Conservation (phyloP, 164 flowering plant species). For the Santalum album region DNA sequence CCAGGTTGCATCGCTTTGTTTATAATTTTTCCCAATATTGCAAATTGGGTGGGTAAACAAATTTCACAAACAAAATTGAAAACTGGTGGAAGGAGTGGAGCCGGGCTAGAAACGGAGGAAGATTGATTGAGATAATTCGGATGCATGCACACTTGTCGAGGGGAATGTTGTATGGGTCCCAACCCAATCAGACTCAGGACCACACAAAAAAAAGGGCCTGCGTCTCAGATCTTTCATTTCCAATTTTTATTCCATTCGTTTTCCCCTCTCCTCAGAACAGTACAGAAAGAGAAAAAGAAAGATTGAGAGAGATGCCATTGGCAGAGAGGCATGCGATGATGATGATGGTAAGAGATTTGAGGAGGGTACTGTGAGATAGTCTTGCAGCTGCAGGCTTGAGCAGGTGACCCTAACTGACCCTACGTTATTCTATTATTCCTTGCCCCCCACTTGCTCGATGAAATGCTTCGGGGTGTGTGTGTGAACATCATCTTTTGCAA, state of each 20-base stretch:
- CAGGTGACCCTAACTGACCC: background rate
- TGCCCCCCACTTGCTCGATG: background rate
- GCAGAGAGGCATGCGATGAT: no score
- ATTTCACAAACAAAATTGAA: no score
- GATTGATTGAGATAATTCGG: no score
- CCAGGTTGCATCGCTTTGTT: no score
- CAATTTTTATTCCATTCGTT: no score
- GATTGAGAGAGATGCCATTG: background rate
- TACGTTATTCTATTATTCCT: background rate
- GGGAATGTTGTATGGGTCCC: constrained; percentile 82
- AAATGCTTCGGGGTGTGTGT: background rate
- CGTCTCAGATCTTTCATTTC: constrained; percentile 31
- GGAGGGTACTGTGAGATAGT: background rate
- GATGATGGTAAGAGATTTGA: no score
- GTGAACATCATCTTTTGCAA: no score
- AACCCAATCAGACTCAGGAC: no score
- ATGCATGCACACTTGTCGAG: constrained; percentile 48
- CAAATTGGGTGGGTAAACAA: no score
- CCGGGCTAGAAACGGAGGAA: constrained; percentile 9
- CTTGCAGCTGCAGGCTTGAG: background rate
- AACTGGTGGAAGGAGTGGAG: no score
- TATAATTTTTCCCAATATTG: no score
- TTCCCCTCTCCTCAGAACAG: no score
- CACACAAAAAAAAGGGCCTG: constrained; percentile 26
- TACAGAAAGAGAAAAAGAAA: background rate